Percentiles rank a stretch among this genome's conserved stretches.
These are phyloP conservation scores for Aspergillus ustus DNA, from an alignment of 2,329 filamentous ascomycete species.

Conservation along the genomic window DNA sequence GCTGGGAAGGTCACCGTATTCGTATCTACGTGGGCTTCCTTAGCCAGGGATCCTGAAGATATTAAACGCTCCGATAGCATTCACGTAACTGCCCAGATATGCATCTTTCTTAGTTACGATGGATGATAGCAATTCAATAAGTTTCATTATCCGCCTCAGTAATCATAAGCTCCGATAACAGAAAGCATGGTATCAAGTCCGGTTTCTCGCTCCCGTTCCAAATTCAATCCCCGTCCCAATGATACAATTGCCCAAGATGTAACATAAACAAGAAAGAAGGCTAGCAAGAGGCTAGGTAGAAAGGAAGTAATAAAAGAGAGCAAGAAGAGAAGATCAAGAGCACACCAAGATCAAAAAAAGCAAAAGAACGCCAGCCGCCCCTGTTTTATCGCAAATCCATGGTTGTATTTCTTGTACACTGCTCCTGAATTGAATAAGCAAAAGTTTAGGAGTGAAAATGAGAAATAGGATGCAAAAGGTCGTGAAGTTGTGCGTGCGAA, in stretches of 20 bases:
- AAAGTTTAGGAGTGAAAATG: conserved; percentile 1
- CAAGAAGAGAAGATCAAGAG: not conserved
- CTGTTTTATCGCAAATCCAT: conserved; percentile 18
- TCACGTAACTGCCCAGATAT: not conserved
- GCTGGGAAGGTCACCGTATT: too few species aligned
- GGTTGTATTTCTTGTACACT: conserved; percentile 18
- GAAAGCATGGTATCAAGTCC: conserved; percentile 43
- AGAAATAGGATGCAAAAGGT: not conserved
- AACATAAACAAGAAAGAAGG: conserved; percentile 15
- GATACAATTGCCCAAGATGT: conserved; percentile 32
- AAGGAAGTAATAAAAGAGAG: conserved; percentile 18
- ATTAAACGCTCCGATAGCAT: too few species aligned
- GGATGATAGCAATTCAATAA: not conserved
- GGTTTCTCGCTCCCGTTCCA: conserved; percentile 22
- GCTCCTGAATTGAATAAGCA: conserved; percentile 21
- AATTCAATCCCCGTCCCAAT: conserved; percentile 32
- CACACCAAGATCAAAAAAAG: conserved; percentile 13
- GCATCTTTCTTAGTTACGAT: not conserved
- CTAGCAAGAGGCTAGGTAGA: conserved; percentile 19
- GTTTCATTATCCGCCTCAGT: conserved; percentile 10
- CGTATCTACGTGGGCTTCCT: too few species aligned
- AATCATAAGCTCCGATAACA: conserved; percentile 35
- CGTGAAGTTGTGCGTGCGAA: not conserved
- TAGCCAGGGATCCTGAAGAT: too few species aligned
- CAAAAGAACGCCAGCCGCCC: conserved; percentile 20